Percentiles rank a stretch among this genome's conserved stretches.
These are phyloP conservation scores for Clavispora santaluciae DNA, from an alignment of 805 yeast species.

Conservation along the genomic window DNA sequence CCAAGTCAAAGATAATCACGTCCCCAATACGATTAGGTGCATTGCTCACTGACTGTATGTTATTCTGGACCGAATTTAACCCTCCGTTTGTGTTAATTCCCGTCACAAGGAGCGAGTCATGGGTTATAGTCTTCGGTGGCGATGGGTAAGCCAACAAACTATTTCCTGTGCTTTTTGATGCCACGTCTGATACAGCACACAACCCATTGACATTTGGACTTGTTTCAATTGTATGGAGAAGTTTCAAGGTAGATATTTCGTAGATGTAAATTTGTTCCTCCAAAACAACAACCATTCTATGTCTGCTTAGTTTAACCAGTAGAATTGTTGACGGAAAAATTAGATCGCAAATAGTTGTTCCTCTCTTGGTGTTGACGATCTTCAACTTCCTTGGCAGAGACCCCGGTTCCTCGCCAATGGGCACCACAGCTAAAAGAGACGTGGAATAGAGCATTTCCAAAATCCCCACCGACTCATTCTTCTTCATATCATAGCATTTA, in stretches of 20 bases:
- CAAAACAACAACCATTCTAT: slow-evolving; percentile 32
- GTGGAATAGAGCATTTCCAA: slow-evolving; percentile 91
- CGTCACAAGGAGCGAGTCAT: slow-evolving; percentile 36
- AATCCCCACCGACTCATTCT: slow-evolving; percentile 55
- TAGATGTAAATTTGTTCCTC: slow-evolving; percentile 43
- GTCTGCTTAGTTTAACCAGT: slow-evolving; percentile 32
- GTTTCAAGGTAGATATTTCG: slow-evolving; percentile 36
- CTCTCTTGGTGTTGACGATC: slow-evolving; percentile 77
- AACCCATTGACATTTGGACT: slow-evolving; percentile 47
- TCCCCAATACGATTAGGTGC: slow-evolving; percentile 54
- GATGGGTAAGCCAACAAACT: slow-evolving; percentile 70
- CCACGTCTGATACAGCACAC: slow-evolving; percentile 51
- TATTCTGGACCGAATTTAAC: slow-evolving; percentile 33
- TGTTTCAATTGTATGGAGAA: slow-evolving; percentile 43
- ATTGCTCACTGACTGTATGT: slow-evolving; percentile 36
- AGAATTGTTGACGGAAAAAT: slow-evolving; percentile 39
- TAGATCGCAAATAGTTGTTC: slow-evolving; percentile 40
- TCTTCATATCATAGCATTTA: slow-evolving; percentile 29
- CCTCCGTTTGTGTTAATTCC: slow-evolving; percentile 41
- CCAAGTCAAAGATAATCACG: slow-evolving; percentile 75
- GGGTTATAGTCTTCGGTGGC: slow-evolving; percentile 56
- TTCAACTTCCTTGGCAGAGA: slow-evolving; percentile 77
- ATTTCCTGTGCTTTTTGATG: slow-evolving; percentile 27
- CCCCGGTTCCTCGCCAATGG: slow-evolving; percentile 65
- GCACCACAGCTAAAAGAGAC: slow-evolving; percentile 78